Conservation (phyloP, 108 stramenopile species). For the Skeletonema marinoi region DNA sequence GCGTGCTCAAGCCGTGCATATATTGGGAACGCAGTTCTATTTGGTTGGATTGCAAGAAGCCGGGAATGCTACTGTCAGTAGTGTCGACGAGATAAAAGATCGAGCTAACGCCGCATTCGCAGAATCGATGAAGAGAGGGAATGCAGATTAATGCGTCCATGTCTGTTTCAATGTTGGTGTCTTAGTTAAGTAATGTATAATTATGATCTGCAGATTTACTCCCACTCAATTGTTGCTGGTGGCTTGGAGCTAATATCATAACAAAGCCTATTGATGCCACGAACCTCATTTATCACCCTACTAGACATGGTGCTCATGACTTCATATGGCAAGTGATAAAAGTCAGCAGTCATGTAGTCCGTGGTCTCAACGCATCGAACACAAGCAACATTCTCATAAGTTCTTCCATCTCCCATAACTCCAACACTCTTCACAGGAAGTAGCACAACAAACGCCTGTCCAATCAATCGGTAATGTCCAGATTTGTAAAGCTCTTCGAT, state of each 20-base stretch:
- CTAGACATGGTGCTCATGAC: constrained; percentile 93
- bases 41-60: constrained; percentile 35
- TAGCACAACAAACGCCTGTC: constrained; percentile 97
- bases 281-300: constrained; percentile 97
- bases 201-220: constrained; percentile 58
- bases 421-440: constrained; percentile 96
- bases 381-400: constrained; percentile 91
- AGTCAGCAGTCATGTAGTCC: constrained; percentile 99
- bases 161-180: not conserved
- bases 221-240: constrained; percentile 99
- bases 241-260: constrained; percentile 99
- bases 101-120: constrained; percentile 47
- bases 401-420: constrained; percentile 97
- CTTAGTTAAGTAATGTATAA: not conserved
- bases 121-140: constrained; percentile 45
- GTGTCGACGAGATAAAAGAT: constrained; percentile 46
- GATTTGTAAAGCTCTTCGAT: constrained; percentile 91
- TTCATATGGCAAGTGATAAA: constrained; percentile 97
- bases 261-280: constrained; percentile 95
- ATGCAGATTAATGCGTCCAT: not conserved
- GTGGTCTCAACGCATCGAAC: constrained; percentile 96
- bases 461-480: constrained; percentile 94
- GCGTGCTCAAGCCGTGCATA: constrained; percentile 42
- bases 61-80: constrained; percentile 18
- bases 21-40: constrained; percentile 46